These are phyloP conservation scores for Colletotrichum somersetense DNA, from an alignment of 2,329 filamentous ascomycete genomes.

Conservation along the genomic window DNA sequence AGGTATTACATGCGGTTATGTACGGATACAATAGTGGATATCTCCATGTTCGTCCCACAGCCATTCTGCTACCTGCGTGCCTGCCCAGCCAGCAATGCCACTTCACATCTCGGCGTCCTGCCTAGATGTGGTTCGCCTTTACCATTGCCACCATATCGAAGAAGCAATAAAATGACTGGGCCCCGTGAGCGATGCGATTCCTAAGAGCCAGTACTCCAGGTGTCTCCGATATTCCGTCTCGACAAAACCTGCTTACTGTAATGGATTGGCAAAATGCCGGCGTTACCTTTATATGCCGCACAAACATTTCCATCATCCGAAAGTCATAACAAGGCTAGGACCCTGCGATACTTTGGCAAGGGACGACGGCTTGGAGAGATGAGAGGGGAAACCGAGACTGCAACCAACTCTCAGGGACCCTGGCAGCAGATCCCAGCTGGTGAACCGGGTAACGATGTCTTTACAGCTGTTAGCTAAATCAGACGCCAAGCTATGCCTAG, in stretches of 20 bases:
- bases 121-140: conserved; percentile 12
- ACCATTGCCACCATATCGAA: not conserved
- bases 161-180: not conserved
- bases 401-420: conserved; percentile 21
- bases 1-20: not conserved
- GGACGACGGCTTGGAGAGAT: conserved; percentile 4
- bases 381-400: not conserved
- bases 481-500: conserved; percentile 33
- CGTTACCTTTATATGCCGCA: too few species aligned
- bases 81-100: conserved; percentile 1
- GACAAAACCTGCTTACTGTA: not conserved
- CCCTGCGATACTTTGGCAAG: not conserved
- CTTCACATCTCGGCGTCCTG: conserved; percentile 13
- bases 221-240: not conserved
- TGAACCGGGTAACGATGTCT: conserved; percentile 36
- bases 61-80: not conserved
- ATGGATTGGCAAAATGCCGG: not conserved
- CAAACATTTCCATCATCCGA: not conserved
- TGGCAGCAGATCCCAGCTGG: conserved; percentile 36
- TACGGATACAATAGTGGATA: not conserved
- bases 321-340: not conserved
- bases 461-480: conserved; percentile 34
- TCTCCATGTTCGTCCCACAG: conserved; percentile 22
- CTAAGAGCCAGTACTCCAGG: not conserved
- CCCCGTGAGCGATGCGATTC: too few species aligned